A percentile compares a stretch with the other conserved stretches of the same genome.
phyloP scores from a whole-genome alignment of 805 yeast species.

The Starmerella roubikii region DNA sequence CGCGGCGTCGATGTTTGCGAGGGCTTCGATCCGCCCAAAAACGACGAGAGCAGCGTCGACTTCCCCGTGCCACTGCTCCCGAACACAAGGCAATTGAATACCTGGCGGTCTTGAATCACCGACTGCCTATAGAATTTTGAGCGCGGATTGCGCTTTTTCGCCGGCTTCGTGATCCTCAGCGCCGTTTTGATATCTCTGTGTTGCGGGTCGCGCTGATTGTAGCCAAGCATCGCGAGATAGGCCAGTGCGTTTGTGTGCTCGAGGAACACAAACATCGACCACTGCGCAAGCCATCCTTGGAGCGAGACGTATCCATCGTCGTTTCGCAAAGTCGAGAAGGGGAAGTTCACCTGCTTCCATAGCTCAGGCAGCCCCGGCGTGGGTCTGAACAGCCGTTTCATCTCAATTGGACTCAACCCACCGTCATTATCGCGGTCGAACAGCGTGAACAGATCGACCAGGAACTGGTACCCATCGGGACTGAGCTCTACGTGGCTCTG shows the following conservation, averaged over 20 bases:
- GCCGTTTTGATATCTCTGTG: conserved; percentile 34
- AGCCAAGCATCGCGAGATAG: conserved; percentile 82
- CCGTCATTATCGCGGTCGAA: conserved; percentile 96
- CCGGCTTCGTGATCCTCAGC: conserved; percentile 66
- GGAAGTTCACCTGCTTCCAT: conserved; percentile 80
- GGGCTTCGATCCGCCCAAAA: conserved; percentile 30
- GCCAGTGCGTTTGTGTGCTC: conserved; percentile 76
- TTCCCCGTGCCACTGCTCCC: conserved; percentile 86
- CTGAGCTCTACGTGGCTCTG: conserved; percentile 78
- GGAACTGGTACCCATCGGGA: conserved; percentile 80
- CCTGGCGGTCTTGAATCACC: conserved; percentile 63
- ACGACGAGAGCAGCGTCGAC: conserved; percentile 68
- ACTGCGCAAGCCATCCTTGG: conserved; percentile 98
- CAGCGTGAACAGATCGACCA: conserved; percentile 75
- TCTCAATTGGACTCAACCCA: conserved; percentile 66
- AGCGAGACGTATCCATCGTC: conserved; percentile 80
- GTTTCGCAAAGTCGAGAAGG: conserved; percentile 75
- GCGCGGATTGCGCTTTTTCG: conserved; percentile 52
- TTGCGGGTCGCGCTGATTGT: conserved; percentile 33
- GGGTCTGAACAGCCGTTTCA: conserved; percentile 57
- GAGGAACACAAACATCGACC: conserved; percentile 91
- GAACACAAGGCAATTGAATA: conserved; percentile 75
- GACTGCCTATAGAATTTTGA: conserved; percentile 55
- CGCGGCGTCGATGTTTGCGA: conserved; percentile 32
- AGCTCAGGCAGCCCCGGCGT: conserved; percentile 85